Percentiles rank a stretch among this genome's conserved stretches.
These are phyloP conservation scores for Boletellus sp. DNA, from an alignment of 768 basidiomycete species.

Conservation along the genomic window DNA sequence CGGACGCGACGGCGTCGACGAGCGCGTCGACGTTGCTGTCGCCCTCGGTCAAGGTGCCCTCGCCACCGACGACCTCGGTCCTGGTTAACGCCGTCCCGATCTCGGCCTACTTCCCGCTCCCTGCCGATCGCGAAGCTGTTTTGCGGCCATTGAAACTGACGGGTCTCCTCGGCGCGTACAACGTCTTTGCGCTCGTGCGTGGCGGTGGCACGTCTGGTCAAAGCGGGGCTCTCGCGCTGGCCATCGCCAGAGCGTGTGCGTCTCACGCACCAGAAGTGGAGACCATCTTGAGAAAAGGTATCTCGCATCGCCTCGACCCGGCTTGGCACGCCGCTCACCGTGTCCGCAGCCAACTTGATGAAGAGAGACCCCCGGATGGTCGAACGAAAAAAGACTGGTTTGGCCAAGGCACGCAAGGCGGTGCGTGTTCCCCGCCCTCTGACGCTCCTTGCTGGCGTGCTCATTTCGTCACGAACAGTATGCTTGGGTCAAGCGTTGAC, in stretches of 20 bases:
- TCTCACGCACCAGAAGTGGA: constrained; percentile 67
- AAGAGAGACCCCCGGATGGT: constrained; percentile 96
- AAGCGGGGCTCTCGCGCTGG: constrained; percentile 80
- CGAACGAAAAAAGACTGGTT: constrained; percentile 95
- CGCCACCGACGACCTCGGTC: constrained; percentile 57
- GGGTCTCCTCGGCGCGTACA: constrained; percentile 82
- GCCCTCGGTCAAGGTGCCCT: constrained; percentile 14
- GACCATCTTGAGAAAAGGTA: constrained; percentile 69
- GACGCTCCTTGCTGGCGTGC: not conserved
- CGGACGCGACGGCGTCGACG: constrained; percentile 4
- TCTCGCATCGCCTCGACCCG: constrained; percentile 17
- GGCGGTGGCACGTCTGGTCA: constrained; percentile 93
- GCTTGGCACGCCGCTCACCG: not conserved
- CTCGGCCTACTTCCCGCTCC: constrained; percentile 69
- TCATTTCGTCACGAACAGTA: constrained; percentile 46
- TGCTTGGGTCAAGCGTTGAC: constrained; percentile 94
- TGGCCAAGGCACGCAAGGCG: constrained; percentile 87
- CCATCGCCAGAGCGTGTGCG: constrained; percentile 70
- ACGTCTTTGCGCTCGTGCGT: constrained; percentile 65
- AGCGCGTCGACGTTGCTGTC: constrained; percentile 18
- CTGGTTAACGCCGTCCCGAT: constrained; percentile 85
- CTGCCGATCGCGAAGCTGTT: constrained; percentile 75
- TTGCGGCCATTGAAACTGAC: constrained; percentile 82
- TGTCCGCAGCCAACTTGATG: constrained; percentile 66
- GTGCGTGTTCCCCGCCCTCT: constrained; percentile 45